Conservation (phyloP, 2,329 filamentous ascomycete species). For the Trichoderma aggressivum region DNA sequence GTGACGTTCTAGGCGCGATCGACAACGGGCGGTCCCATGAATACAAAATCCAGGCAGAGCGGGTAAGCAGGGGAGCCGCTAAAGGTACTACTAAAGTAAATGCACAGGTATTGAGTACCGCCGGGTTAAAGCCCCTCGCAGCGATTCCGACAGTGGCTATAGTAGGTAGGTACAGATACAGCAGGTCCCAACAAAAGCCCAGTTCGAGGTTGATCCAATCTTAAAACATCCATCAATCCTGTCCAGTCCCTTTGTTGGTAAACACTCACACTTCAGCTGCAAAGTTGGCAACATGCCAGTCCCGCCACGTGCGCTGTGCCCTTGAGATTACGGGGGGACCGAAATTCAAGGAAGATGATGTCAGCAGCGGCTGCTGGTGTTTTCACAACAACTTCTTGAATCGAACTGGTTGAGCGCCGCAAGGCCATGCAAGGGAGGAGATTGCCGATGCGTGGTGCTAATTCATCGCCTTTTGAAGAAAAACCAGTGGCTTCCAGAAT, state of each 20-base stretch:
- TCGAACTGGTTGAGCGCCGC: not conserved
- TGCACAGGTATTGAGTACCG: not conserved
- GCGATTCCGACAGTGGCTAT: not conserved
- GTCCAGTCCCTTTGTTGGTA: not conserved
- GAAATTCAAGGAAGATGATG: not conserved
- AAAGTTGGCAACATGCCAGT: not conserved
- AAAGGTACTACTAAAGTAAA: not conserved
- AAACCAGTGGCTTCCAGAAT: not conserved
- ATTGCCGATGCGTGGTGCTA: not conserved
- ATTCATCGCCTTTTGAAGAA: not conserved
- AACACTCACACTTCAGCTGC: not conserved
- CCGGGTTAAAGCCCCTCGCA: not conserved
- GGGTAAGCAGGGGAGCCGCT: conserved; percentile 2
- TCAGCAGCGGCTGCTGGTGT: not conserved
- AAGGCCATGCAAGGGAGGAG: not conserved
- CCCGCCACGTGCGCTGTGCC: not conserved
- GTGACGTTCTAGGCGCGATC: conserved; percentile 13
- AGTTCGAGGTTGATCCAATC: not conserved
- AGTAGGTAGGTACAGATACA: conserved; percentile 4
- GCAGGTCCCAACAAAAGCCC: not conserved
- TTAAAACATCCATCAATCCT: not conserved
- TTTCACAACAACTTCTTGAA: not conserved
- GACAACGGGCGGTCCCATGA: conserved; percentile 7
- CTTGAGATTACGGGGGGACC: not conserved
- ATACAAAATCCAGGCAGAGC: not conserved